A percentile compares a stretch with the other conserved stretches of the same genome.
Conservation (phyloP, 345 rosid species). For the Excoecaria agallocha region DNA sequence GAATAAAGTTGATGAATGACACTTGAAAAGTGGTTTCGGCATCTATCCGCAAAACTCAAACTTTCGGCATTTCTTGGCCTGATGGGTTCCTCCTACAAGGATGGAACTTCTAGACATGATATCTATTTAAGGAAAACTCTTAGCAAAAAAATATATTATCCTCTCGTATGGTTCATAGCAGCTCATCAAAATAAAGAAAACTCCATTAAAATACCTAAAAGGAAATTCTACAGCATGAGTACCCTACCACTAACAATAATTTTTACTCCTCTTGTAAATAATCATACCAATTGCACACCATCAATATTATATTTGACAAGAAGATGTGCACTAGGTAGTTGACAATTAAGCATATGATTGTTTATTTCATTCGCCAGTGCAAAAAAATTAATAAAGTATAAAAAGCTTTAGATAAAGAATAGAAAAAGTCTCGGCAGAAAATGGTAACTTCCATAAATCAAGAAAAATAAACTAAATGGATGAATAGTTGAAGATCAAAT, state of each 20-base stretch:
- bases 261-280: no score
- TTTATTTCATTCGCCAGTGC: background rate
- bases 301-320: background rate
- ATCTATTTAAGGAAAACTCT: conserved; percentile 17
- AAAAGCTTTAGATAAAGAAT: background rate
- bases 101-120: conserved; percentile 10
- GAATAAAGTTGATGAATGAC: conserved; percentile 33
- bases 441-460: background rate
- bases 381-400: background rate
- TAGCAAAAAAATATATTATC: background rate
- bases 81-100: conserved; percentile 7
- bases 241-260: background rate
- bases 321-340: background rate
- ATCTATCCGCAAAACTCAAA: conserved; percentile 21
- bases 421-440: background rate
- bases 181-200: conserved; percentile 4
- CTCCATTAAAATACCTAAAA: conserved; percentile 13
- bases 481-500: background rate
- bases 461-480: background rate
- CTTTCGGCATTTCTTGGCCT: conserved; percentile 25
- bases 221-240: conserved; percentile 11
- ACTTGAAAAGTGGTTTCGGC: conserved; percentile 26
- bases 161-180: conserved; percentile 5
- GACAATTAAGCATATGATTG: background rate
- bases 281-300: background rate